Base-by-base conservation (phyloP, 306 rosid species). In the Sicyos baderoa region DNA sequence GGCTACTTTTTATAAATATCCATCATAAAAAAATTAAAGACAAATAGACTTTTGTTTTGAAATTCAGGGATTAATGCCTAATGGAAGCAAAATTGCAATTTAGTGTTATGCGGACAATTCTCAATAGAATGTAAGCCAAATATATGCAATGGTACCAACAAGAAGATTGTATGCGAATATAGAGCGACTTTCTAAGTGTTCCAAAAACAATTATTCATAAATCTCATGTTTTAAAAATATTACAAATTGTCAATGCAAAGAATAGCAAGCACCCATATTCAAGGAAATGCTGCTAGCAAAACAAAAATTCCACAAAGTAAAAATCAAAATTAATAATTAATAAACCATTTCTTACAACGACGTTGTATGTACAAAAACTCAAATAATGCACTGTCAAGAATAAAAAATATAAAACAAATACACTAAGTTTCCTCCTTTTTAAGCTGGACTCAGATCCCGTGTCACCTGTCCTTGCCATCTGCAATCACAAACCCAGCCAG, bases 391-490 rank as follows among this genome's bases (percentile, higher is more conserved):
- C 42, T 2, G 8, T 35, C 8, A 35, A 35, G 42, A 35, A 35
- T 35, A 62, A 71, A 66, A 74, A 79, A 65, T 65, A 65, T 65
- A 35, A 78, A 81, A 79, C 72, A 73, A 75, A 75, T 54, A 75
- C 47, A 69, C 67, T 6, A 71, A 14, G 13, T 61, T 19, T 35
- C 16, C 55, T 32, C 71, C 78, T 84, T 49, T 79, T 74, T 79
- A 93, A 67, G 94, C 72, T 70, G 84, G 85, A 76, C 79, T 86
- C 71, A 88, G 82, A 90, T 94, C 92, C 58, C 86, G 48, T 16
- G 95, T 86, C 71, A 78, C 86, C 84, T 85, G 97, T 60, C 99
- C 97, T 77, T 90, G 99, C 99, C 99, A 94, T 90, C 99, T 94
- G 95, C 77, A 25, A 53, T 55, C 76, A 84, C 77, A 81, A 76